A percentile compares a stretch with the other conserved stretches of the same genome.
Evolutionary conservation across 75 land plant species (phyloP).

Genomic region (Sequoia sempervirens): DNA sequence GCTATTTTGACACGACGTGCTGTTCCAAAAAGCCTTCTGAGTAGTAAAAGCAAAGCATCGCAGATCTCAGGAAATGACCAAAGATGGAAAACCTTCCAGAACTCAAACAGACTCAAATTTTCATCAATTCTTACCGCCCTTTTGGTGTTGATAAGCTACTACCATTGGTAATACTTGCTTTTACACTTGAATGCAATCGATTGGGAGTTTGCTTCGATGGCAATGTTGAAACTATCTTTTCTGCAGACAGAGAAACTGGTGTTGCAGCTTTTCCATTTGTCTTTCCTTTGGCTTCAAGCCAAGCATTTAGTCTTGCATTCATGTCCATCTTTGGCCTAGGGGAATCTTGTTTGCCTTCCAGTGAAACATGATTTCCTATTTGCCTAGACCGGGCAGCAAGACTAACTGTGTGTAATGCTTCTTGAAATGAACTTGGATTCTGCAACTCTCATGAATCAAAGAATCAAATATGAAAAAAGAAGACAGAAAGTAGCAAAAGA

Average conservation of each 20-base stretch:
- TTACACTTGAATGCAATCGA: not conserved
- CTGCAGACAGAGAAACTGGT: constrained; percentile 26
- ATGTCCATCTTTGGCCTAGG: constrained; percentile 62
- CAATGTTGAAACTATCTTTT: constrained; percentile 24
- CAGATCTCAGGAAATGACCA: not conserved
- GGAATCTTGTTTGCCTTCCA: constrained; percentile 31
- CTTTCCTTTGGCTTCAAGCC: constrained; percentile 85
- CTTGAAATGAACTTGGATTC: constrained; percentile 85
- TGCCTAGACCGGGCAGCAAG: constrained; percentile 83
- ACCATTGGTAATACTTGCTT: not conserved
- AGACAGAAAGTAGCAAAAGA: not conserved
- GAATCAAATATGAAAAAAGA: not conserved
- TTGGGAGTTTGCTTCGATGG: not conserved
- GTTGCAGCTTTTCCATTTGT: constrained; percentile 33
- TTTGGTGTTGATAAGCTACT: not conserved
- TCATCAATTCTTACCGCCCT: constrained; percentile 4
- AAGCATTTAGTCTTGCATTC: constrained; percentile 71
- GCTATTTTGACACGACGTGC: constrained; percentile 5
- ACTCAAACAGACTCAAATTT: not conserved
- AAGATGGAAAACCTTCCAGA: not conserved
- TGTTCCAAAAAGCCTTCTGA: constrained; percentile 9
- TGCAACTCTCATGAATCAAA: constrained; percentile 16
- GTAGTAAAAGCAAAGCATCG: not conserved
- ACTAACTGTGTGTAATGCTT: constrained; percentile 78
- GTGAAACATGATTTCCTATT: constrained; percentile 46